Conservation (phyloP, 1,139 yeast genomes). For the Blastobotrys proliferans region DNA sequence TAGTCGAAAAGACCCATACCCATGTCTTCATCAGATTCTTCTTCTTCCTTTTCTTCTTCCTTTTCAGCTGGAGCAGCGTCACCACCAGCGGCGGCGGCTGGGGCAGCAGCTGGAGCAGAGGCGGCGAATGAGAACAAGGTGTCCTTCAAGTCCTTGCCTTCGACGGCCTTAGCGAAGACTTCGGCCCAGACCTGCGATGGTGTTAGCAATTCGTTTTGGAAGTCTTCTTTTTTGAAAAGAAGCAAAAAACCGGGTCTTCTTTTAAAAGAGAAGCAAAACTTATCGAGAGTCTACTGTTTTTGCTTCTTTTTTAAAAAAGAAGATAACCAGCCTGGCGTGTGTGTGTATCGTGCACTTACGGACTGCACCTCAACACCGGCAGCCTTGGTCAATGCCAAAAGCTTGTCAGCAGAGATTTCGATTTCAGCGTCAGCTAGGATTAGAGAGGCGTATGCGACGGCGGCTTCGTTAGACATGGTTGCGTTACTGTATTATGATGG, state of each 20-base stretch:
- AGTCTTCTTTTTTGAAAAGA: too few relatives aligned
- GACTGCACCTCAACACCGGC: constrained; percentile 85
- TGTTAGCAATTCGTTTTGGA: constrained; percentile 4
- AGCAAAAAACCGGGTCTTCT: too few relatives aligned
- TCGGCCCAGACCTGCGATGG: constrained; percentile 84
- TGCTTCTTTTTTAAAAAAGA: too few relatives aligned
- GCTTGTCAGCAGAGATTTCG: constrained; percentile 92
- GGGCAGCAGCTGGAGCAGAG: constrained; percentile 55
- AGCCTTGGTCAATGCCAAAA: constrained; percentile 76
- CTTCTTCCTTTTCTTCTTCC: constrained; percentile 32
- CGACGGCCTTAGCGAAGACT: constrained; percentile 93
- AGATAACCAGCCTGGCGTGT: too few relatives aligned
- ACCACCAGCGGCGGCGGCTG: constrained; percentile 58
- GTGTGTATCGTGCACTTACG: constrained; percentile 42
- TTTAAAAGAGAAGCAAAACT: too few relatives aligned
- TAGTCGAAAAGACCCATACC: constrained; percentile 40
- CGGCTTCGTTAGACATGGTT: constrained; percentile 34
- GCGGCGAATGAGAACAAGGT: constrained; percentile 72
- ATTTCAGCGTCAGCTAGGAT: constrained; percentile 96
- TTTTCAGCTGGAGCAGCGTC: constrained; percentile 58
- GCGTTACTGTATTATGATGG: constrained; percentile 4
- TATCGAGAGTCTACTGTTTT: too few relatives aligned
- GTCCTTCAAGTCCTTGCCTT: constrained; percentile 93
- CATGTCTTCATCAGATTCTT: constrained; percentile 37
- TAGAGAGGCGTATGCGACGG: constrained; percentile 70